Conservation (phyloP, 177 flowering plant species). For the Vitis hybrid region DNA sequence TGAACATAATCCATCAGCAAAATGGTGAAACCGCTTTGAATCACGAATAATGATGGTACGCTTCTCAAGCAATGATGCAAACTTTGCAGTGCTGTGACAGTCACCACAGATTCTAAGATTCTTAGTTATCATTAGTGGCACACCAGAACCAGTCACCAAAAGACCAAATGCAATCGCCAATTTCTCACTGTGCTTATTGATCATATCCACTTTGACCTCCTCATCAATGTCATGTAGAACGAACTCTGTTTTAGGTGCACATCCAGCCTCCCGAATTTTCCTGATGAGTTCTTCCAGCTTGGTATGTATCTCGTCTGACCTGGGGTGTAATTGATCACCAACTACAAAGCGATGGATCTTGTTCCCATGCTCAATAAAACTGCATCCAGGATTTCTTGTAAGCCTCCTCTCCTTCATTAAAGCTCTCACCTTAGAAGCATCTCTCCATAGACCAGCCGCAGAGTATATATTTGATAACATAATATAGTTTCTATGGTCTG, state of each 20-base stretch:
- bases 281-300: slow-evolving; percentile 28
- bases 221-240: slow-evolving; percentile 55
- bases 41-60: slow-evolving; percentile 39
- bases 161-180: slow-evolving; percentile 58
- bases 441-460: slow-evolving; percentile 38
- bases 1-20: slow-evolving; percentile 35
- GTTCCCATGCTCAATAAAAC: slow-evolving; percentile 39
- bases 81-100: slow-evolving; percentile 42
- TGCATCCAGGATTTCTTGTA: slow-evolving; percentile 36
- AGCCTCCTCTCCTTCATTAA: slow-evolving; percentile 40
- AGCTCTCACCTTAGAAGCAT: slow-evolving; percentile 35
- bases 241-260: slow-evolving; percentile 30
- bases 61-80: slow-evolving; percentile 33
- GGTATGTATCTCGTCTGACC: slow-evolving; percentile 21
- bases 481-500: slow-evolving; percentile 40
- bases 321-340: slow-evolving; percentile 44
- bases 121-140: slow-evolving; percentile 44
- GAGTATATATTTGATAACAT: slow-evolving; percentile 44
- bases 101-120: slow-evolving; percentile 57
- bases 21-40: slow-evolving; percentile 47
- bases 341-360: slow-evolving; percentile 34
- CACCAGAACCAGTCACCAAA: slow-evolving; percentile 24
- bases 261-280: slow-evolving; percentile 32
- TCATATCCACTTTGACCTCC: slow-evolving; percentile 49
- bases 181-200: slow-evolving; percentile 54